Base-by-base conservation (phyloP, 768 basidiomycete genomes). In the Coprinopsis cinerea region DNA sequence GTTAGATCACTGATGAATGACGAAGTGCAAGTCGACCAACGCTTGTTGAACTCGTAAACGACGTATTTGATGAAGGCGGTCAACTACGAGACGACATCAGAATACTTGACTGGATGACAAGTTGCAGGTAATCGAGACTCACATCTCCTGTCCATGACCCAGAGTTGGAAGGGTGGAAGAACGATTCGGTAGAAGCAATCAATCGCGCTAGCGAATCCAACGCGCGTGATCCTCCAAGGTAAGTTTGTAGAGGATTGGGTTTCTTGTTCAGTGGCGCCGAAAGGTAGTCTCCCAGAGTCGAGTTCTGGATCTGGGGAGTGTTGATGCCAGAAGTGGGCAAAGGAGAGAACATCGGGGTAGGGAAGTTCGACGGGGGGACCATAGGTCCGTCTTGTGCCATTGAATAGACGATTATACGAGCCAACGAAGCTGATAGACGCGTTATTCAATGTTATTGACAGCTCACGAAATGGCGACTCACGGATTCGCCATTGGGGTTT, bases 111-210 rank as follows among this genome's bases (percentile, higher is more conserved):
- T 20, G 40, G 9, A 40, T 10, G n/a, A 15, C 17, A 24, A 36
- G 13, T 26, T 11, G 22, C 27, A 45, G 4, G 30, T 18, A 34
- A 44, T 18, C 43, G 3, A 26, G n/a, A 66, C 77, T 51, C 66
- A 85, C 84, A 70, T 87, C 84, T 45, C 75, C 67, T 3, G 89
- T 89, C 85, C 89, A 92, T 10, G 77, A 72, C 7, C 91, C 91
- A 1, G 88, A 88, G 59, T 91, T 92, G 9, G 84, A 84, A 0
- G 92, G 92, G 61, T 93, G 92, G 68, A 93, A 95, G 69, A 92
- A 92, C 49, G 83, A 83, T 64, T 95, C 92, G 23, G 83, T 87
- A 4, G 89, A 90, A 5, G 87, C 88, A 56, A 95, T 82, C 53
- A 95, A 69, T 63, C 84, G 84, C 10, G 81, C 82, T n/a, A 95